Conservation (phyloP, 768 basidiomycete genomes). For the Lentinula raphanica region DNA sequence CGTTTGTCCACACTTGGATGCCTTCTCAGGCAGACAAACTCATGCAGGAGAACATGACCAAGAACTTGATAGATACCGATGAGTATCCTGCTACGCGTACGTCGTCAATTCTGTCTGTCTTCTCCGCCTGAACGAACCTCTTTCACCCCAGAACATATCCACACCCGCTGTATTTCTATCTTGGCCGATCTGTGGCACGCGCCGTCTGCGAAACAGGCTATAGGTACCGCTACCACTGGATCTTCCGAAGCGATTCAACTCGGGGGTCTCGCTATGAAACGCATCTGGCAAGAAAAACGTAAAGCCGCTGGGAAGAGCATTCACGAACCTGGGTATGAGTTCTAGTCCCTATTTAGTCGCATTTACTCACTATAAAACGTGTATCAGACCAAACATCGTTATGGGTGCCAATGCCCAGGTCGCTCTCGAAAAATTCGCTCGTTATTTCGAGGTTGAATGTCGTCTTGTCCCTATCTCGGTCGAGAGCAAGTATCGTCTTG, state of each 20-base stretch:
- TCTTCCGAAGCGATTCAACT: constrained; percentile 70
- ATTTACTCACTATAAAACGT: not conserved
- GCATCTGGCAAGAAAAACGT: constrained; percentile 61
- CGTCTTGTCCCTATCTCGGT: constrained; percentile 46
- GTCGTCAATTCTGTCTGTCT: constrained; percentile 17
- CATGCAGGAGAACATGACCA: constrained; percentile 51
- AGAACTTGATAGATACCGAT: constrained; percentile 60
- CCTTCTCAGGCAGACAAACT: constrained; percentile 23
- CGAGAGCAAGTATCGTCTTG: constrained; percentile 50
- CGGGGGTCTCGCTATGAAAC: constrained; percentile 74
- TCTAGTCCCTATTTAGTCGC: not conserved
- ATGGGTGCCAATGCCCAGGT: constrained; percentile 74
- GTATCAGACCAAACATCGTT: constrained; percentile 53
- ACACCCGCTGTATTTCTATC: constrained; percentile 49
- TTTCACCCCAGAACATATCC: constrained; percentile 49
- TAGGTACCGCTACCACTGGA: constrained; percentile 70
- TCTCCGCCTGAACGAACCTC: no score
- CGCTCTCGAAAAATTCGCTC: constrained; percentile 66
- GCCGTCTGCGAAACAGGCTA: constrained; percentile 52
- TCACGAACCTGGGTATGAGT: constrained; percentile 66
- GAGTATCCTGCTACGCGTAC: constrained; percentile 65
- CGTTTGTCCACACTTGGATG: constrained; percentile 63
- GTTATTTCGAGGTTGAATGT: constrained; percentile 68
- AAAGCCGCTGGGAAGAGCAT: constrained; percentile 64
- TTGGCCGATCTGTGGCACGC: constrained; percentile 67